A percentile compares a stretch with the other conserved stretches of the same genome.
These are phyloP conservation scores for Borovskyia barvae DNA, from an alignment of 208 protist genomes.

Conservation along the genomic window DNA sequence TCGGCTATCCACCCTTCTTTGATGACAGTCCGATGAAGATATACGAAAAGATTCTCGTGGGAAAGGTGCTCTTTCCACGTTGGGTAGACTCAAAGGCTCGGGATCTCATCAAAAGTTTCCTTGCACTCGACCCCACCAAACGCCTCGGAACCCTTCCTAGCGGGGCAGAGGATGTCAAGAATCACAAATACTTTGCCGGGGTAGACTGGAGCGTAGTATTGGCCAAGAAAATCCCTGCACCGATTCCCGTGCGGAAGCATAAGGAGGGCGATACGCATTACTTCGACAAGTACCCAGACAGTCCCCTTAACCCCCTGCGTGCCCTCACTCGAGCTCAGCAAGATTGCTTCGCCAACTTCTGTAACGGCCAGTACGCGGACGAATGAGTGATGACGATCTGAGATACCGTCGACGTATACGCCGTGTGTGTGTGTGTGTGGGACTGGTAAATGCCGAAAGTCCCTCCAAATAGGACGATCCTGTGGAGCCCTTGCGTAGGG, in stretches of 20 bases:
- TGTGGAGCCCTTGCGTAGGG: no score
- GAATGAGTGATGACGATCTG: conserved; percentile 26
- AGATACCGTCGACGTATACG: no score
- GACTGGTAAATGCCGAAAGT: neutral
- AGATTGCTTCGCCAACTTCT: conserved; percentile 88
- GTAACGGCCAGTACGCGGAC: conserved; percentile 78
- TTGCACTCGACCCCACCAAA: conserved; percentile 81
- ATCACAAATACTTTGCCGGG: conserved; percentile 95
- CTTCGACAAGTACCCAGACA: conserved; percentile 92
- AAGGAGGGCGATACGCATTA: conserved; percentile 85
- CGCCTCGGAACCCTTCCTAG: conserved; percentile 87
- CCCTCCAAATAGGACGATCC: no score
- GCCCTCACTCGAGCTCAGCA: conserved; percentile 78
- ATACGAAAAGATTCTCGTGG: conserved; percentile 90
- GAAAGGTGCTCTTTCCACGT: conserved; percentile 79
- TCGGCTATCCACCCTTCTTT: conserved; percentile 90
- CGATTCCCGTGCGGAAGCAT: conserved; percentile 80
- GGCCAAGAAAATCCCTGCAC: conserved; percentile 72
- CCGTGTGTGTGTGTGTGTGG: neutral
- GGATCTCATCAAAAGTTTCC: conserved; percentile 82
- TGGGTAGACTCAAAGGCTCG: conserved; percentile 81
- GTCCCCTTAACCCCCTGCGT: conserved; percentile 67
- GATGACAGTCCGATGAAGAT: conserved; percentile 91
- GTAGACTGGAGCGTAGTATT: conserved; percentile 94
- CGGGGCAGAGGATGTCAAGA: conserved; percentile 94